Base-by-base conservation (phyloP, 257 asterid species). In the Gardenia jasminoides region DNA sequence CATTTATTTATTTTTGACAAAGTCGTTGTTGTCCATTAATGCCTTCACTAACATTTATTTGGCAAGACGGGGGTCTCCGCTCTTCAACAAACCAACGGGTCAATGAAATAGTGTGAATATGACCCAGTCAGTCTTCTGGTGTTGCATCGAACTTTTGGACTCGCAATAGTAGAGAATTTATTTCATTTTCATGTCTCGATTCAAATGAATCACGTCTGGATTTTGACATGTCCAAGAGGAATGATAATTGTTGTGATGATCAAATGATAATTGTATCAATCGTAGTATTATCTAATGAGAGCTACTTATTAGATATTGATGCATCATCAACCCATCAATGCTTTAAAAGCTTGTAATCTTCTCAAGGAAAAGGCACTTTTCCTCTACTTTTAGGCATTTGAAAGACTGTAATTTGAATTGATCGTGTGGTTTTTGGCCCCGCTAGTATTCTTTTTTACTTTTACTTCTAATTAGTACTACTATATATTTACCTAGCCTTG, bases 271-370 rank as follows among this genome's bases (percentile, higher is more conserved):
- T 58, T 58, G n/a, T 10, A 6, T 59, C 31, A 59, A 30, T 24
- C 31, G 24, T 59, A 59, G 4, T 36, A 36, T 36, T 5, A 36
- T 36, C 4, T 36, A 36, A 36, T 36, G 41, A 36, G 3, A 36
- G 41, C 3, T 36, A 36, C 41, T 36, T 2, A 83, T 86, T 70
- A 82, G 78, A 78, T 68, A 73, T 46, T 64, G 64, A 75, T 76
- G 76, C 28, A 76, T 78, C 71, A 48, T 33, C 50, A 11, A 26
- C 24, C 30, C 26, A 19, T 50, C 3, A 50, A 17, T 20, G 16
- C 46, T 67, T 65, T 33, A 81, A 85, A 79, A 84, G 87, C 59
- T 62, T 70, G 36, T 70, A 44, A 36, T 43, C 16, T 43, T 70
- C 56, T 43, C 22, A 22, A 20, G 31, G 36, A 56, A 70, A 70